phyloP scores from a whole-genome alignment of 2,329 filamentous ascomycete genomes.

The Tympanopsis confertula region DNA sequence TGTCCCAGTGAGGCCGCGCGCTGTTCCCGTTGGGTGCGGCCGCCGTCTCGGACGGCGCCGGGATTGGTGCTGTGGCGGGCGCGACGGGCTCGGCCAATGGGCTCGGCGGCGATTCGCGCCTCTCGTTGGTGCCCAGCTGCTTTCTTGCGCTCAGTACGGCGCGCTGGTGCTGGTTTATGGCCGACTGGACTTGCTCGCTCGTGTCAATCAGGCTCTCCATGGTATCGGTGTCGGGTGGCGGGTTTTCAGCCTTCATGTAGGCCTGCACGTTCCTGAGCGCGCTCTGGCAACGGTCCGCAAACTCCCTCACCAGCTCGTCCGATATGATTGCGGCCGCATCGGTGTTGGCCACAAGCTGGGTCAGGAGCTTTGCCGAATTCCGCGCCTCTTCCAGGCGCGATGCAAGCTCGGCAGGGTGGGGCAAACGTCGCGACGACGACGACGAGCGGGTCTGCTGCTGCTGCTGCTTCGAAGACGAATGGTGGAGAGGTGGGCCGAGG shows the following conservation, averaged over 20 bases:
- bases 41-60: too few relatives aligned
- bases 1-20: too few relatives aligned
- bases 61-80: too few relatives aligned
- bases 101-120: too few relatives aligned
- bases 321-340: constrained; percentile 41
- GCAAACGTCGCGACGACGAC: constrained; percentile 18
- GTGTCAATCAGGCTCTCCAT: constrained; percentile 58
- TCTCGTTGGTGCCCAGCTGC: constrained; percentile 12
- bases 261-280: constrained; percentile 47
- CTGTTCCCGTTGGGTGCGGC: too few relatives aligned
- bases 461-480: too few relatives aligned
- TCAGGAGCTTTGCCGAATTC: constrained; percentile 56
- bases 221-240: constrained; percentile 49
- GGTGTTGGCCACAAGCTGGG: constrained; percentile 54
- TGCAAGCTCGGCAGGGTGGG: constrained; percentile 43
- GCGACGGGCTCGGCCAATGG: too few relatives aligned
- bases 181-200: constrained; percentile 55
- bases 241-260: constrained; percentile 46
- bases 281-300: constrained; percentile 47
- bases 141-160: constrained; percentile 21
- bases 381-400: constrained; percentile 51
- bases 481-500: too few relatives aligned
- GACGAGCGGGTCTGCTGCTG: too few relatives aligned
- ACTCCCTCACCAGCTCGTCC: constrained; percentile 55
- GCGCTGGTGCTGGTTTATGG: constrained; percentile 52